Conservation (phyloP, 352 stramenopile genomes). For the Pythium phragmiticola region DNA sequence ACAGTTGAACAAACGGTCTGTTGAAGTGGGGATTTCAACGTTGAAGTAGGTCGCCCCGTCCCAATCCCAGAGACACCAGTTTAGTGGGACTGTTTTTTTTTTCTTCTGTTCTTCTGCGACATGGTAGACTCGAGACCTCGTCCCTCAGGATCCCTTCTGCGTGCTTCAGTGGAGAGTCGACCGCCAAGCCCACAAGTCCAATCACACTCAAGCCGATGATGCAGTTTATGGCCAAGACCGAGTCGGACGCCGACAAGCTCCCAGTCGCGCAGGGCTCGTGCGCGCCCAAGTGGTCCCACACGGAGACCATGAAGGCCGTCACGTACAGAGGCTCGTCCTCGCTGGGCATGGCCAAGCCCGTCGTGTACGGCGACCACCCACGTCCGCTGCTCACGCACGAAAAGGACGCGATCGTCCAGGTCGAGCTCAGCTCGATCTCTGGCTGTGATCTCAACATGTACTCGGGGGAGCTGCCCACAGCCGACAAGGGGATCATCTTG, state of each 20-base stretch:
- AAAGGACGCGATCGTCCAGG: slow-evolving; percentile 33
- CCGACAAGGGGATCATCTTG: slow-evolving; percentile 38
- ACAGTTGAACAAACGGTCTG: not conserved
- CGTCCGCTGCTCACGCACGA: slow-evolving; percentile 31
- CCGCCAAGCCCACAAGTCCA: not conserved
- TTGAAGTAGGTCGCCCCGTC: not conserved
- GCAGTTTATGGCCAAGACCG: slow-evolving; percentile 22
- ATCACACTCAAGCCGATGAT: slow-evolving; percentile 13
- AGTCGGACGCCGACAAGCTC: slow-evolving; percentile 20
- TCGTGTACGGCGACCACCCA: slow-evolving; percentile 26
- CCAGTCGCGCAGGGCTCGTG: slow-evolving; percentile 29
- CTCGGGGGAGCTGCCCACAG: slow-evolving; percentile 36
- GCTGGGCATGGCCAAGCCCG: slow-evolving; percentile 18
- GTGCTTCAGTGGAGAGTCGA: not conserved
- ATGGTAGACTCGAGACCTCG: too few species aligned
- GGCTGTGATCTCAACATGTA: slow-evolving; percentile 41
- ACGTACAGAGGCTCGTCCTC: slow-evolving; percentile 25
- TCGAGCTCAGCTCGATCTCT: slow-evolving; percentile 37
- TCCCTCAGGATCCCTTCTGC: not conserved
- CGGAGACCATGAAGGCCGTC: slow-evolving; percentile 36
- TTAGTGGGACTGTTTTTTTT: not conserved
- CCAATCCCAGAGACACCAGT: not conserved
- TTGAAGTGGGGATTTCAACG: slow-evolving; percentile 2
- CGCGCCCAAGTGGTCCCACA: slow-evolving; percentile 27
- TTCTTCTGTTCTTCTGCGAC: not conserved